A percentile compares a stretch with the other conserved stretches of the same genome.
phyloP scores from a whole-genome alignment of 768 basidiomycete genomes.

The Termitomyces titanicus region DNA sequence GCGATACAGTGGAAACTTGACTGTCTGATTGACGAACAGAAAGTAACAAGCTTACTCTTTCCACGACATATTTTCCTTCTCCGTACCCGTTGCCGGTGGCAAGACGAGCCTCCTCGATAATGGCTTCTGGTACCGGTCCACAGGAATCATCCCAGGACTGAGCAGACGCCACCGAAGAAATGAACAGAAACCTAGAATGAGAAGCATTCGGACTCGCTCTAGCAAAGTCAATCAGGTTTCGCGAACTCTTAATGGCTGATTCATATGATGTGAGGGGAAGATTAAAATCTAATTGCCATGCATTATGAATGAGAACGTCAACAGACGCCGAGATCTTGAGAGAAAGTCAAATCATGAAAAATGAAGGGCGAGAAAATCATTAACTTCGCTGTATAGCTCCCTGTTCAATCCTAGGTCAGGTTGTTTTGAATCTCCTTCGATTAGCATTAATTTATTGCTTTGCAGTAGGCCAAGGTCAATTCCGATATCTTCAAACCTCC shows the following conservation, averaged over 20 bases:
- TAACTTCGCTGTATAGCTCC: not conserved
- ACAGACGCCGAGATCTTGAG: slow-evolving; percentile 7
- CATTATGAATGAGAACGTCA: slow-evolving; percentile 29
- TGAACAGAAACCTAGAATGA: not conserved
- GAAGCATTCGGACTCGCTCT: slow-evolving; percentile 12
- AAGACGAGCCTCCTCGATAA: not conserved
- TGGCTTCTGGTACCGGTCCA: not conserved
- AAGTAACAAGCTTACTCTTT: not conserved
- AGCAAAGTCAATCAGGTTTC: slow-evolving; percentile 29
- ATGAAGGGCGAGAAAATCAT: too few relatives aligned
- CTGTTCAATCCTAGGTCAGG: slow-evolving; percentile 22
- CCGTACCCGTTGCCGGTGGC: not conserved
- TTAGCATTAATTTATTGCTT: slow-evolving; percentile 4
- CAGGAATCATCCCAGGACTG: not conserved
- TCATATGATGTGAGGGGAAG: slow-evolving; percentile 32
- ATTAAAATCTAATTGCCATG: slow-evolving; percentile 41
- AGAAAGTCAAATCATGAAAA: too few relatives aligned
- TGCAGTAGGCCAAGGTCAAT: not conserved
- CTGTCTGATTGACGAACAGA: not conserved
- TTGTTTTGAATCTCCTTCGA: slow-evolving; percentile 6
- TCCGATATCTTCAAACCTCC: slow-evolving; percentile 5
- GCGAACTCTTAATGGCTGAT: slow-evolving; percentile 26
- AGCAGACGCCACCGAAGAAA: not conserved
- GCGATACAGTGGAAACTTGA: not conserved
- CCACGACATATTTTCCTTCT: not conserved